These are phyloP conservation scores for Lunularia cruciata DNA, from an alignment of 225 moss, liverwort and hornwort species.

Conservation along the genomic window DNA sequence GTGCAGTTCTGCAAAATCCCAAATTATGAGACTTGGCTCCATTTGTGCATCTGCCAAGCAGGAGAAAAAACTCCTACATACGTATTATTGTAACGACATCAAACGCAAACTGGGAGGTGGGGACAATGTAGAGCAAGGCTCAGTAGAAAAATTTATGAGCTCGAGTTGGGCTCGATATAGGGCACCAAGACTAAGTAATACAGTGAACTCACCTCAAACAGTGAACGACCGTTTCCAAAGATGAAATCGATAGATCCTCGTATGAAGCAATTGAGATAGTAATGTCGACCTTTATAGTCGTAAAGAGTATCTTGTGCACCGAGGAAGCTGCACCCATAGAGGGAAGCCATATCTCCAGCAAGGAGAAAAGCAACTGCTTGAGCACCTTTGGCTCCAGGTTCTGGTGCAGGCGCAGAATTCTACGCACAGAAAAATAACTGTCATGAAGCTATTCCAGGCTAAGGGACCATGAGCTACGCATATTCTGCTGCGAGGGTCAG, in stretches of 20 bases:
- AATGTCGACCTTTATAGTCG: conserved; percentile 65
- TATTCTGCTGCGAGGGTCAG: too few species aligned
- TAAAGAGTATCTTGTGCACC: conserved; percentile 80
- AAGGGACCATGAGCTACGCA: too few species aligned
- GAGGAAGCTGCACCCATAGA: conserved; percentile 56
- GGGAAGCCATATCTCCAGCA: conserved; percentile 57
- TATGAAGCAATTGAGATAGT: conserved; percentile 64
- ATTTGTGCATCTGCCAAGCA: background rate
- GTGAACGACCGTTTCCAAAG: conserved; percentile 70
- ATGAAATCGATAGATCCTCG: conserved; percentile 78
- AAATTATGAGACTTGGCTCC: background rate
- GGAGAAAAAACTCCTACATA: background rate
- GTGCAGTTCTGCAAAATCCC: conserved; percentile 23
- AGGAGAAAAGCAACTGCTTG: conserved; percentile 75
- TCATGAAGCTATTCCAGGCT: too few species aligned
- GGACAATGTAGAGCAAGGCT: too few species aligned
- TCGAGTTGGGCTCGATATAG: too few species aligned
- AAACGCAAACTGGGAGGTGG: too few species aligned
- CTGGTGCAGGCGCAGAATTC: conserved; percentile 36
- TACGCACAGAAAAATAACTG: conserved; percentile 4
- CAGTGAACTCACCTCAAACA: conserved; percentile 35
- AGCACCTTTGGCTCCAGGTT: conserved; percentile 10
- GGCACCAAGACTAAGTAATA: too few species aligned
- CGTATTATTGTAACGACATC: too few species aligned
- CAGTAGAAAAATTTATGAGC: too few species aligned